Evolutionary conservation across 1,284 basidiomycete genomes (phyloP).

Genomic region (Sanghuangporus weigelae): DNA sequence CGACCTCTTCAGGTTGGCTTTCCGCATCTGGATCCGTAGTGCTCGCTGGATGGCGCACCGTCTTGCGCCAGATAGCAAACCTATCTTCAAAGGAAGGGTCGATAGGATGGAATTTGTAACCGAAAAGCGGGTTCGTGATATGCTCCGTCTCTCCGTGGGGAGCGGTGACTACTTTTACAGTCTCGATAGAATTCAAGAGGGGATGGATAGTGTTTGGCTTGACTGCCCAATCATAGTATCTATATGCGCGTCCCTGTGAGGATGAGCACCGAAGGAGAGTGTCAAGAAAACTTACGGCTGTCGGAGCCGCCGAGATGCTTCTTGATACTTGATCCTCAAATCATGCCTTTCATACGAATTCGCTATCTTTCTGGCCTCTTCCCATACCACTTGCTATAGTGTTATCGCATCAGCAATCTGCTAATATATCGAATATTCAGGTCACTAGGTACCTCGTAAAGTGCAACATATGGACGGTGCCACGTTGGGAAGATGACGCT

Average conservation of each 20-base stretch:
- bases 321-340: slow-evolving; percentile 27
- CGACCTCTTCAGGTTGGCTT: slow-evolving; percentile 24
- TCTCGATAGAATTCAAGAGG: slow-evolving; percentile 34
- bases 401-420: not conserved
- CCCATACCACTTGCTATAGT: slow-evolving; percentile 39
- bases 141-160: slow-evolving; percentile 30
- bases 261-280: not conserved
- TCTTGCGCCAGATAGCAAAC: slow-evolving; percentile 34
- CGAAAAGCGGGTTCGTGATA: slow-evolving; percentile 39
- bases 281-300: slow-evolving; percentile 26
- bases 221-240: slow-evolving; percentile 39
- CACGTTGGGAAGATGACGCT: slow-evolving; percentile 47
- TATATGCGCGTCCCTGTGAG: not conserved
- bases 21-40: slow-evolving; percentile 20
- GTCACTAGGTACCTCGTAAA: slow-evolving; percentile 36
- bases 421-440: not conserved
- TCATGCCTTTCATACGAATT: not conserved
- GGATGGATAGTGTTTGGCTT: slow-evolving; percentile 35
- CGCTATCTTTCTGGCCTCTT: slow-evolving; percentile 35
- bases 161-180: slow-evolving; percentile 33
- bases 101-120: slow-evolving; percentile 36
- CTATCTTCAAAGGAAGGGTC: slow-evolving; percentile 33
- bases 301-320: slow-evolving; percentile 36
- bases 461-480: slow-evolving; percentile 45
- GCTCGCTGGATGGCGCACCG: slow-evolving; percentile 35